Evolutionary conservation across 1,284 basidiomycete genomes (phyloP).

Genomic region (Moesziomyces antarcticus): DNA sequence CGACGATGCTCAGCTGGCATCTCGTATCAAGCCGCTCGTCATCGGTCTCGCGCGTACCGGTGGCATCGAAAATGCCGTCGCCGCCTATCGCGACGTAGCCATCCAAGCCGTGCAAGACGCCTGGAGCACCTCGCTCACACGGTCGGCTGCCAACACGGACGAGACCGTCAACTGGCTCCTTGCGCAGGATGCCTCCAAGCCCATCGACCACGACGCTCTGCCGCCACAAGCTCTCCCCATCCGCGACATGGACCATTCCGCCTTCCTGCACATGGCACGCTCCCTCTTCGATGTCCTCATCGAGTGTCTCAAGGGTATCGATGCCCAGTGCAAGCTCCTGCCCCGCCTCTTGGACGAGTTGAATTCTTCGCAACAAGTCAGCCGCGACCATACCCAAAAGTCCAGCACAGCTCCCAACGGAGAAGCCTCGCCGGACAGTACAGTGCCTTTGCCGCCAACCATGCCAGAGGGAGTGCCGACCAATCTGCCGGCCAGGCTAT

Average conservation of each 20-base stretch:
- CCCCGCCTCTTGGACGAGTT: slow-evolving; percentile 73
- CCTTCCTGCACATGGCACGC: slow-evolving; percentile 77
- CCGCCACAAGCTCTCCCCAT: slow-evolving; percentile 67
- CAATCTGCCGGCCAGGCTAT: slow-evolving; percentile 70
- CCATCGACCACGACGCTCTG: slow-evolving; percentile 29
- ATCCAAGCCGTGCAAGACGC: slow-evolving; percentile 76
- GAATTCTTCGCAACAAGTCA: background rate
- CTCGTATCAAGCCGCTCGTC: slow-evolving; percentile 78
- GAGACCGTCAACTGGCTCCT: slow-evolving; percentile 62
- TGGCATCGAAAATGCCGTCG: slow-evolving; percentile 77
- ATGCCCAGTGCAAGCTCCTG: slow-evolving; percentile 76
- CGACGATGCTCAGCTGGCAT: slow-evolving; percentile 69
- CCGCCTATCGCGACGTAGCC: slow-evolving; percentile 81
- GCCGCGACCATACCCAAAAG: too few relatives aligned
- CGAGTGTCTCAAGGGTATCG: slow-evolving; percentile 78
- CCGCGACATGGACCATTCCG: slow-evolving; percentile 76
- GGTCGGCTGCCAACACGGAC: slow-evolving; percentile 19
- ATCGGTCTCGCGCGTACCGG: slow-evolving; percentile 80
- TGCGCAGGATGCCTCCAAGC: slow-evolving; percentile 24
- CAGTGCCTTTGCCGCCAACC: slow-evolving; percentile 13
- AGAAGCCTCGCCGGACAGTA: background rate
- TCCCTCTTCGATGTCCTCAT: slow-evolving; percentile 77
- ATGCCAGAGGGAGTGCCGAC: slow-evolving; percentile 63
- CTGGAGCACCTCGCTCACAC: slow-evolving; percentile 21
- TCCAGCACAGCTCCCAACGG: background rate